Evolutionary conservation across 2,329 filamentous ascomycete species (phyloP).

Genomic region (Dactylellina parvicollis): DNA sequence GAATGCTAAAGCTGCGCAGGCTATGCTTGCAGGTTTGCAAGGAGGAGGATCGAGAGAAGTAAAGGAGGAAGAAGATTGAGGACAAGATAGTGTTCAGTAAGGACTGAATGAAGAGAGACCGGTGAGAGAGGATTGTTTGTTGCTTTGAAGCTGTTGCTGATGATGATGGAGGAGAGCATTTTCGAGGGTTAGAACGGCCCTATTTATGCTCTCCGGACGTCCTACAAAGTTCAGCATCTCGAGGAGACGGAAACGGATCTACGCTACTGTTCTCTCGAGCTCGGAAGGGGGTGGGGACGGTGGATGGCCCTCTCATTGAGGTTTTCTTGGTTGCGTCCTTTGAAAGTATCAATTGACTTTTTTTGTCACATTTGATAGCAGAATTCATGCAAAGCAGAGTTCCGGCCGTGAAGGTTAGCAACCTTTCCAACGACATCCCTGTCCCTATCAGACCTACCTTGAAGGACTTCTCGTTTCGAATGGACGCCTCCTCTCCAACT

Average conservation of each 20-base stretch:
- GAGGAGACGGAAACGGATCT: slow-evolving; percentile 26
- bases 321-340: slow-evolving; percentile 32
- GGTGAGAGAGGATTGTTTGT: slow-evolving; percentile 54
- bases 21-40: slow-evolving; percentile 51
- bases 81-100: slow-evolving; percentile 55
- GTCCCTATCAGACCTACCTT: slow-evolving; percentile 53
- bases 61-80: slow-evolving; percentile 54
- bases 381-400: slow-evolving; percentile 54
- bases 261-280: slow-evolving; percentile 28
- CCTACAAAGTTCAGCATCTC: slow-evolving; percentile 33
- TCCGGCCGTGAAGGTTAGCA: slow-evolving; percentile 53
- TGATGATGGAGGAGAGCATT: slow-evolving; percentile 47
- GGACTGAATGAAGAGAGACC: slow-evolving; percentile 54
- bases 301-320: slow-evolving; percentile 24
- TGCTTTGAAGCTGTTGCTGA: slow-evolving; percentile 48
- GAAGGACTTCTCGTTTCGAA: slow-evolving; percentile 52
- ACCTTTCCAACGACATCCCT: slow-evolving; percentile 47
- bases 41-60: slow-evolving; percentile 51
- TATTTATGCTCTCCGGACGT: slow-evolving; percentile 56
- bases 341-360: slow-evolving; percentile 49
- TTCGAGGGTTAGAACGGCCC: slow-evolving; percentile 55
- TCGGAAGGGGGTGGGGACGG: slow-evolving; percentile 33
- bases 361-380: slow-evolving; percentile 53
- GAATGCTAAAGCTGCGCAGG: slow-evolving; percentile 27
- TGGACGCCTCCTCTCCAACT: slow-evolving; percentile 44